These are phyloP conservation scores for Zymoseptoria pseudotritici DNA, from an alignment of 2,329 filamentous ascomycete species.

Conservation along the genomic window DNA sequence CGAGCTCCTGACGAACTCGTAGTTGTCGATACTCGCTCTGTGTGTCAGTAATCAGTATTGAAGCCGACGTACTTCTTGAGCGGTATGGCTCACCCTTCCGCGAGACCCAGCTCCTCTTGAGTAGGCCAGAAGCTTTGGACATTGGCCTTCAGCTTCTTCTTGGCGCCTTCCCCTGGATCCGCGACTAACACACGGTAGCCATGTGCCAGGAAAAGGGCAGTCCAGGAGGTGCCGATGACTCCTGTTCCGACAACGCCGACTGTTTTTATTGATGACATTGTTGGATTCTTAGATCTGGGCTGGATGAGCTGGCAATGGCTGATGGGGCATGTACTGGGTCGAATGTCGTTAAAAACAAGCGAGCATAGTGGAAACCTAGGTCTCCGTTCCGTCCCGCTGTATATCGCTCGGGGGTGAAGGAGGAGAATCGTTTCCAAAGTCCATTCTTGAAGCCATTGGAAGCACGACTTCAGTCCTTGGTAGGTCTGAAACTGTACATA, in stretches of 20 bases:
- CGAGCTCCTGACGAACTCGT: slow-evolving; percentile 16
- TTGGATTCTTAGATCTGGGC: background rate
- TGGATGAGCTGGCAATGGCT: too few relatives aligned
- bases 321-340: too few relatives aligned
- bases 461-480: too few relatives aligned
- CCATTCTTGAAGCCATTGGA: too few relatives aligned
- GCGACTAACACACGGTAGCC: slow-evolving; percentile 36
- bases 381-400: too few relatives aligned
- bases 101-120: slow-evolving; percentile 12
- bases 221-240: slow-evolving; percentile 38
- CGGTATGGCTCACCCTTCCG: background rate
- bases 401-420: too few relatives aligned
- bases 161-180: slow-evolving; percentile 34
- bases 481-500: too few relatives aligned
- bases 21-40: slow-evolving; percentile 10
- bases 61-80: background rate
- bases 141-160: slow-evolving; percentile 24
- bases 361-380: too few relatives aligned
- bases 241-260: slow-evolving; percentile 34
- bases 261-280: slow-evolving; percentile 12
- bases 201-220: slow-evolving; percentile 34
- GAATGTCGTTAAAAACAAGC: too few relatives aligned
- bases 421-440: too few relatives aligned
- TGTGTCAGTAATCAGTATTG: background rate
- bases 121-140: slow-evolving; percentile 19